Evolutionary conservation across 495 filamentous ascomycete genomes (phyloP), one percentile per base, ranked within the genome.

Genomic region (Penicillium canariense): DNA sequence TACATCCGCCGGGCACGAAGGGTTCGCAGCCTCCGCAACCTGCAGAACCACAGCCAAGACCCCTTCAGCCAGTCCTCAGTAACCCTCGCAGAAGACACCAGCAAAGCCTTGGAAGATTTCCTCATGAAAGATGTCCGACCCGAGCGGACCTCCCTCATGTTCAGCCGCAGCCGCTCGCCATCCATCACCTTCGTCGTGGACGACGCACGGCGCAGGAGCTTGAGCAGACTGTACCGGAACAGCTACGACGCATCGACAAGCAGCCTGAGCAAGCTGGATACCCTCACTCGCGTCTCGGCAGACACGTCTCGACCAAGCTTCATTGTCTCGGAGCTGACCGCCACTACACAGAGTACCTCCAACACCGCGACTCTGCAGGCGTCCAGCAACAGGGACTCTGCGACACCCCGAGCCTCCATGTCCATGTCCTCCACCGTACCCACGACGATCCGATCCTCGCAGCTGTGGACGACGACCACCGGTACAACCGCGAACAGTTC

Each of bases 81-180:
- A 4, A 52, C 52, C 10, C 32, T 68, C 11, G 53, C 28, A 7
- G 58, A 59, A 22, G 65, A 60, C 17, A 60, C 55, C 18, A 60
- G 52, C 58, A 54, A 48, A 20, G 42, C 47, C 2, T 40, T 63
- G 7, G 58, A 68, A 22, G 47, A 49, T 4, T 66, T 63, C 30
- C 63, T 68, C 44, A 59, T 63, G 59, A 57, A 53, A 43, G 63
- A 68, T 12, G 31, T 61, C 5, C 38, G 49, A 4, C 62, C 61
- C 3, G 66, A 67, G 32, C 63, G 68, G 7, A 57, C 50, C 10
- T 68, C 68, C 5, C 31, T 70, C 32, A 67, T 67, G 59, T 66
- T 69, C 48, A 64, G 58, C 30, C 58, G 60, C 18, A 64, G 58
- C 22, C 56, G 51, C 23, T 62, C 68, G 12, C 67, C 68, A 1